Percentiles rank a stretch among this genome's conserved stretches.
These are phyloP conservation scores for Rosa chinensis DNA, from an alignment of 306 rosid genomes.

Conservation along the genomic window DNA sequence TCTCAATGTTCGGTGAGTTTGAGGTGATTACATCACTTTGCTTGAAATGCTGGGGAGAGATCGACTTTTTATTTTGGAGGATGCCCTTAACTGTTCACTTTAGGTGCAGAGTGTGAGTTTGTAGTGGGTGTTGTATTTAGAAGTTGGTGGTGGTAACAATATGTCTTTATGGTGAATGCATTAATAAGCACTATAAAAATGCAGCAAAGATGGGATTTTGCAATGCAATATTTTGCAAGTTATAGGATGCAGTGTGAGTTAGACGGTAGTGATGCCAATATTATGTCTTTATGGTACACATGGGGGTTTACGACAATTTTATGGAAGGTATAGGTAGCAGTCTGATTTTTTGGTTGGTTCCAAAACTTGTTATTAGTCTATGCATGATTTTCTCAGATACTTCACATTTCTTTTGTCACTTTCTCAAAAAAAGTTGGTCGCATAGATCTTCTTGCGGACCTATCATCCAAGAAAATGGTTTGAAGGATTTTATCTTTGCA, in stretches of 20 bases:
- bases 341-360: neutral
- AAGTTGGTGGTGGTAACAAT: neutral
- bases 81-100: neutral
- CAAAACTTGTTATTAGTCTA: neutral
- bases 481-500: neutral
- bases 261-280: neutral
- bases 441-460: neutral
- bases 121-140: neutral
- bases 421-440: neutral
- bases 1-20: neutral
- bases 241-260: neutral
- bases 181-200: neutral
- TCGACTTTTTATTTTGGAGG: neutral
- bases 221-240: neutral
- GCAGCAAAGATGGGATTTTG: neutral
- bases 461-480: neutral
- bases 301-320: neutral
- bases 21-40: neutral
- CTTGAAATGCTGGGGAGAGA: neutral
- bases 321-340: neutral
- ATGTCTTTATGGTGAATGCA: slow-evolving; percentile 7
- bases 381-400: neutral
- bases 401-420: neutral
- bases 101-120: neutral
- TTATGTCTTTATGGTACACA: neutral